Evolutionary conservation across 371 early-diverging fungal genomes (phyloP), one percentile per base, ranked within the genome.

Genomic region (Capniomyces stellatus): DNA sequence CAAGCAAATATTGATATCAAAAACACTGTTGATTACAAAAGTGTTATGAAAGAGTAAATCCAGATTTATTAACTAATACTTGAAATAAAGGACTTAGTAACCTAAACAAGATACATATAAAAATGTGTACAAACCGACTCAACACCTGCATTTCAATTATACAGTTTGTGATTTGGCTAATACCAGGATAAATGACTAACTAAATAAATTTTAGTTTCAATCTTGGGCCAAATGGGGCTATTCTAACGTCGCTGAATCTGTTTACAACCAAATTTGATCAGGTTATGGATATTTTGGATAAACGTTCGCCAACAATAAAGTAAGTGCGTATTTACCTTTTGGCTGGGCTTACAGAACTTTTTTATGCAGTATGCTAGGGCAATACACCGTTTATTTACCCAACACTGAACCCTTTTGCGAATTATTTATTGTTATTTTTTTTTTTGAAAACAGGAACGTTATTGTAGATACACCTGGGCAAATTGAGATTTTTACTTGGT

Each of bases 401-500:
- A n/a, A 15, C 6, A 35, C 15, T 35, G 6, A 35, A 35, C 35
- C 35, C 35, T 35, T 35, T 6, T 35, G 35, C n/a, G 27, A 23
- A 27, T 49, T 49, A 49, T 18, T n/a, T n/a, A n/a, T n/a, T n/a
- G n/a, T n/a, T n/a, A n/a, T n/a, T n/a, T n/a, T n/a, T n/a, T n/a
- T n/a, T n/a, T 18, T 49, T n/a, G 25, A 27, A 52, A 3, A 24
- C 40, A 54, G 54, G 21, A 46, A 54, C 42, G 54, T 54, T 25
- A 43, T 98, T 15, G 76, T 98, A n/a, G 99, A 99, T 69, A 99
- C 99, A 13, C 99, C 99, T 29, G 99, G 99, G 21, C 99, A 99
- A 69, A 98, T 99, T 60, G 99, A 99, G 73, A 93, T 98, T 55
- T 99, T 99, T 74, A 98, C 98, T 18, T 98, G 98, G 96, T 96